Percentiles rank a stretch among this genome's conserved stretches.
These are phyloP conservation scores for Catunica adiposa DNA, from an alignment of 2,329 filamentous ascomycete species.

Conservation along the genomic window DNA sequence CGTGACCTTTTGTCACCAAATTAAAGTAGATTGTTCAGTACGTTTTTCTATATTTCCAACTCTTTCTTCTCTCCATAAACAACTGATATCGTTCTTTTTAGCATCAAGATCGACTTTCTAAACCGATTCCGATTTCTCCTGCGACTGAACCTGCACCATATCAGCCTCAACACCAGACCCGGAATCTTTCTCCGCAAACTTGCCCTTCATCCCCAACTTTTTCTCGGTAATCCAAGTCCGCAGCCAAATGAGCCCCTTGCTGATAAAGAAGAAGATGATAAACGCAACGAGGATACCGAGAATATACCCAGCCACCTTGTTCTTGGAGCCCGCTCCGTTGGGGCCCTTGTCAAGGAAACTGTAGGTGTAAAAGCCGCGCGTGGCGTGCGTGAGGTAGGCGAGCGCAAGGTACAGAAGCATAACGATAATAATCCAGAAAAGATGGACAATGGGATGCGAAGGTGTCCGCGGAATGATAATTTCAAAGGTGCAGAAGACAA, in stretches of 20 bases:
- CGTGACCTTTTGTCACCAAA: not conserved
- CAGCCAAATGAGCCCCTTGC: slow-evolving; percentile 33
- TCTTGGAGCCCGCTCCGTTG: slow-evolving; percentile 29
- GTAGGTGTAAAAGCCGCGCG: slow-evolving; percentile 62
- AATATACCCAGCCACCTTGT: slow-evolving; percentile 45
- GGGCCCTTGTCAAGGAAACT: slow-evolving; percentile 49
- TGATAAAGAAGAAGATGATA: slow-evolving; percentile 35
- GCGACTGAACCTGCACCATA: not conserved
- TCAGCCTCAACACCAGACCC: slow-evolving; percentile 18
- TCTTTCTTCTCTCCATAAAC: not conserved
- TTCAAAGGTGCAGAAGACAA: slow-evolving; percentile 58
- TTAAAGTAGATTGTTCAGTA: not conserved
- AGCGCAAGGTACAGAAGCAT: slow-evolving; percentile 56
- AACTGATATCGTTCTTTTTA: not conserved
- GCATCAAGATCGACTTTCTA: not conserved
- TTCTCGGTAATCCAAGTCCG: slow-evolving; percentile 33
- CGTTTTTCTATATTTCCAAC: not conserved
- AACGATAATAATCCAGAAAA: slow-evolving; percentile 52
- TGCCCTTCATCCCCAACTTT: slow-evolving; percentile 28
- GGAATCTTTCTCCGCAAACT: slow-evolving; percentile 21
- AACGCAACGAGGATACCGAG: slow-evolving; percentile 39
- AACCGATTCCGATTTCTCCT: not conserved
- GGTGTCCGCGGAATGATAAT: slow-evolving; percentile 50
- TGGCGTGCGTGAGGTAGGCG: slow-evolving; percentile 55
- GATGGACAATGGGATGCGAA: slow-evolving; percentile 42